A percentile compares a stretch with the other conserved stretches of the same genome.
These are phyloP conservation scores for Penicillium bovifimosum DNA, from an alignment of 495 filamentous ascomycete genomes.

Conservation along the genomic window DNA sequence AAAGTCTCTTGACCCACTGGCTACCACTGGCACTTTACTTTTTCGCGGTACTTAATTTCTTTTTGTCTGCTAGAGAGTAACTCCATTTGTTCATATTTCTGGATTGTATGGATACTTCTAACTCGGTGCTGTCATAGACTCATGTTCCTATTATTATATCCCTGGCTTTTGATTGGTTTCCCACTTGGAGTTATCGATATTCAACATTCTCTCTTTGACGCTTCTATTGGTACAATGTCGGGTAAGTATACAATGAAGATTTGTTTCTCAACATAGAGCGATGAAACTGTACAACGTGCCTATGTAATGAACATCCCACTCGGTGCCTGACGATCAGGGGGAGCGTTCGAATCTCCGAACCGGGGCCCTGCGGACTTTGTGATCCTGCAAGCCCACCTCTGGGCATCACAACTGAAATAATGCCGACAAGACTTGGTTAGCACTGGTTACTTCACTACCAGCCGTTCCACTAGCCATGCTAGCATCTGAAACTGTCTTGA, in stretches of 20 bases:
- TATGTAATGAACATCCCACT: background rate
- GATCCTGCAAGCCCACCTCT: background rate
- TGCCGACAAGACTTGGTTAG: background rate
- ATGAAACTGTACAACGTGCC: too few relatives aligned
- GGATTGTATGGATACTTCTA: background rate
- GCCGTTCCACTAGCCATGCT: background rate
- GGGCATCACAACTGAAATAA: background rate
- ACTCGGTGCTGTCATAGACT: background rate
- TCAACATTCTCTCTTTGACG: background rate
- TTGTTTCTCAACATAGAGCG: too few relatives aligned
- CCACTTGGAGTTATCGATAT: background rate
- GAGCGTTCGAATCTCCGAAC: background rate
- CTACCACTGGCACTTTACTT: background rate
- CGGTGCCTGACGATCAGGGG: slow-evolving; percentile 9
- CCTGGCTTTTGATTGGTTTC: background rate
- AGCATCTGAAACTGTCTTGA: background rate
- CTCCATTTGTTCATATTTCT: background rate
- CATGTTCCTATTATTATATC: background rate
- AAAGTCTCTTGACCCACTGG: background rate
- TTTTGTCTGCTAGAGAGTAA: background rate
- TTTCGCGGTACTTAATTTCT: background rate
- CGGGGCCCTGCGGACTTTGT: background rate
- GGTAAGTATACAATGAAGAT: too few relatives aligned
- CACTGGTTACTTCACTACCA: background rate
- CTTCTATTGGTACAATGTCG: background rate